These are phyloP conservation scores for Scheffersomyces spartinae DNA, from an alignment of 805 yeast species.

Conservation along the genomic window DNA sequence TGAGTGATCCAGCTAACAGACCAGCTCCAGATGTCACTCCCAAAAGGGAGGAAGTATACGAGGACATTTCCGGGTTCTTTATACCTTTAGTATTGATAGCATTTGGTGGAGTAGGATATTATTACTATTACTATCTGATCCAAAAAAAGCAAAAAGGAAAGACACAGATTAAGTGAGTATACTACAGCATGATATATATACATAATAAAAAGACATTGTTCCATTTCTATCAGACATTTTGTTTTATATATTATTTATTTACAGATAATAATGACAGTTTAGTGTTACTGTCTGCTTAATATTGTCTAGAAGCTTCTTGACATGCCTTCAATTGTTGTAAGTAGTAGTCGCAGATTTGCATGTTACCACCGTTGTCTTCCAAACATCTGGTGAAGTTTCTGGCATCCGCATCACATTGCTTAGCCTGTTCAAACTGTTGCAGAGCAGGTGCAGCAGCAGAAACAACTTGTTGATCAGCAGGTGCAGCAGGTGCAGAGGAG, in stretches of 20 bases:
- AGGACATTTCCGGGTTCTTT: constrained; percentile 9
- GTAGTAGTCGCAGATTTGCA: constrained; percentile 95
- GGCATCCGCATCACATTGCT: constrained; percentile 84
- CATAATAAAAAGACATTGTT: not conserved
- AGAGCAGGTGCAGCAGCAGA: constrained; percentile 27
- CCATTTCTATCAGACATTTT: not conserved
- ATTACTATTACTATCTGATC: constrained; percentile 6
- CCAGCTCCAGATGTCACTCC: constrained; percentile 13
- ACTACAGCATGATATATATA: not conserved
- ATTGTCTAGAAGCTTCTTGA: constrained; percentile 83
- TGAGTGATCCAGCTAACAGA: too few species aligned
- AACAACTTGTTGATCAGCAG: constrained; percentile 31
- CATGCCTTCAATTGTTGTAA: constrained; percentile 96
- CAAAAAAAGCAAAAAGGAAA: constrained; percentile 3
- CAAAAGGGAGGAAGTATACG: constrained; percentile 15
- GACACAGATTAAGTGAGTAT: not conserved
- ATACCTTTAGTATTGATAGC: constrained; percentile 15
- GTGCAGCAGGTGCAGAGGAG: constrained; percentile 43
- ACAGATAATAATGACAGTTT: too few species aligned
- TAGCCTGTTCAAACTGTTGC: constrained; percentile 33
- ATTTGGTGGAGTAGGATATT: constrained; percentile 19
- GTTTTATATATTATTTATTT: constrained; percentile 1
- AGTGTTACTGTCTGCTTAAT: constrained; percentile 28
- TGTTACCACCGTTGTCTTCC: constrained; percentile 88
- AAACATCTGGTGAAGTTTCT: constrained; percentile 91